A percentile compares a stretch with the other conserved stretches of the same genome.
Evolutionary conservation across 495 filamentous ascomycete genomes (phyloP).

Genomic region (Penicillium manginii): DNA sequence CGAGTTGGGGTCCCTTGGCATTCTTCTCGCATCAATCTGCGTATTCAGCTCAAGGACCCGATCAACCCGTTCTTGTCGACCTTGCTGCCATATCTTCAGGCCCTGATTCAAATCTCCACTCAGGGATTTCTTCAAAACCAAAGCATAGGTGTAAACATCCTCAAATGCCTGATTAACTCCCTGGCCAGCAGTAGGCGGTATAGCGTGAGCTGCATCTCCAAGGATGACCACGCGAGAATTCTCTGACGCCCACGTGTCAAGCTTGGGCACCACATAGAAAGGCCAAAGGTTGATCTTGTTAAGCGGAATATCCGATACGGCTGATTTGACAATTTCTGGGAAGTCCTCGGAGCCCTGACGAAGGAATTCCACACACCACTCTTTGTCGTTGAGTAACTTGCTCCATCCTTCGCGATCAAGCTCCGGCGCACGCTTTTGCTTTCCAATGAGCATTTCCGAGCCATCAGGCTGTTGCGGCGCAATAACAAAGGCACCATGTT

Average conservation of each 20-base stretch:
- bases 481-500: constrained; percentile 49
- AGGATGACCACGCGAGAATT: constrained; percentile 40
- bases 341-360: constrained; percentile 31
- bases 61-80: constrained; percentile 36
- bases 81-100: constrained; percentile 34
- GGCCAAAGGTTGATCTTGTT: constrained; percentile 44
- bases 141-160: constrained; percentile 37
- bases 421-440: constrained; percentile 36
- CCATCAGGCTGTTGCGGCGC: constrained; percentile 51
- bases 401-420: constrained; percentile 43
- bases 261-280: constrained; percentile 44
- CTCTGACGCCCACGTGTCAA: constrained; percentile 41
- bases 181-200: constrained; percentile 50
- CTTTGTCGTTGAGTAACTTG: constrained; percentile 33
- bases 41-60: constrained; percentile 33
- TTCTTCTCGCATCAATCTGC: constrained; percentile 36
- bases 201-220: constrained; percentile 54
- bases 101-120: constrained; percentile 9
- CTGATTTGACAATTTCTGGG: constrained; percentile 38
- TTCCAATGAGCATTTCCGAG: constrained; percentile 47
- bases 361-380: constrained; percentile 39
- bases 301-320: constrained; percentile 32
- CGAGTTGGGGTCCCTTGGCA: constrained; percentile 26
- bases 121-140: constrained; percentile 15
- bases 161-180: constrained; percentile 49